Evolutionary conservation across 345 rosid species (phyloP), one percentile per base, ranked within the genome.

Genomic region (Sisymbrium altissimum): DNA sequence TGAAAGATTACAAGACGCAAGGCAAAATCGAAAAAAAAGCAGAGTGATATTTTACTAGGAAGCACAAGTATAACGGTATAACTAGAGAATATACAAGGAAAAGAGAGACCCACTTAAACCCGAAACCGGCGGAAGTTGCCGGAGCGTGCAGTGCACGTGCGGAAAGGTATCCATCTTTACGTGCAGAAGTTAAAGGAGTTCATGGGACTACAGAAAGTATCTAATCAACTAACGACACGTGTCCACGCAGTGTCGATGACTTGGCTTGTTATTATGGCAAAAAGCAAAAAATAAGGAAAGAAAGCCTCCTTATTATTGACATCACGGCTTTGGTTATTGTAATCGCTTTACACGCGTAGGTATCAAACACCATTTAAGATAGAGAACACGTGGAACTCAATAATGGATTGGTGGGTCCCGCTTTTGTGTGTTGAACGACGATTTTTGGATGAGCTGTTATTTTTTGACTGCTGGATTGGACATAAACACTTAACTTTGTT

Each of bases 371-470:
- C 53, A 43, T 27, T 35, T 44, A 56, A 40, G 60, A 64, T 11
- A 63, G 61, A 10, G 13, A 46, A 71, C 80, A 65, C 76, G 80
- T 77, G 80, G 67, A 64, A 48, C 68, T 45, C 46, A 77, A 54
- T 64, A 48, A 70, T 70, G 19, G 61, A 76, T 36, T 19, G 0
- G 46, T 70, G 55, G 80, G 71, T 4, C 80, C 76, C 62, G 6
- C 66, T 45, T 41, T 0, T 35, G 27, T 43, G 32, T 59, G 62
- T 39, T 49, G 32, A 56, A 21, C 18, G 4, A 39, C 18, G 49
- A 27, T 57, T 57, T 70, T 64, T 25, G 19, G 53, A 70, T 77
- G 76, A 76, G 75, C 71, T 77, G 80, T 69, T 64, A 3, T 0
- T 68, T 68, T 52, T 61, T 75, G 64, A 75, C 69, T 68, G 64